Conservation (phyloP, 1,139 yeast genomes). For the Arxiozyma slooffiae region DNA sequence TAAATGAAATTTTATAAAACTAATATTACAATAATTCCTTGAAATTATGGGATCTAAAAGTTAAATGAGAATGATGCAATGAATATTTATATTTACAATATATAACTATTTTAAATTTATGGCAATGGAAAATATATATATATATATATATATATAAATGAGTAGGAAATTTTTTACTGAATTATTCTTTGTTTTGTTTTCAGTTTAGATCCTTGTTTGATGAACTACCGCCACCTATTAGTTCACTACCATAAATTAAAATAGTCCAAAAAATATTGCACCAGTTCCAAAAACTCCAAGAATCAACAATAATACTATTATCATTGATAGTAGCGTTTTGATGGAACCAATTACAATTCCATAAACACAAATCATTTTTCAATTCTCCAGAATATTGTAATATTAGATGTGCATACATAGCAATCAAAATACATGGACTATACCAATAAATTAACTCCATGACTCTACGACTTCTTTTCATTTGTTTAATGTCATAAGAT, state of each 20-base stretch:
- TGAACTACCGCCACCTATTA: conserved; percentile 22
- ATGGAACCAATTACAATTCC: conserved; percentile 40
- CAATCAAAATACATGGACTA: conserved; percentile 87
- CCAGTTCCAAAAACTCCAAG: conserved; percentile 98
- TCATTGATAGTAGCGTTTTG: background rate
- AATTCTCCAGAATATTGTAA: conserved; percentile 79
- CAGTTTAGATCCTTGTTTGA: conserved; percentile 2
- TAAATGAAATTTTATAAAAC: too few species aligned
- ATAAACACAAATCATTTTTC: conserved; percentile 45
- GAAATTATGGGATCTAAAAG: background rate
- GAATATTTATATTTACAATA: background rate
- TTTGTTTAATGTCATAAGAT: conserved; percentile 14
- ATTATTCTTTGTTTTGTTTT: background rate
- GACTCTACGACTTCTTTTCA: conserved; percentile 32
- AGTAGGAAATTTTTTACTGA: too few species aligned
- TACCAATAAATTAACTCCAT: conserved; percentile 68
- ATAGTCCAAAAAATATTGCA: conserved; percentile 74
- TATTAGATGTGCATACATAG: conserved; percentile 88
- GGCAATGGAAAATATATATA: too few species aligned
- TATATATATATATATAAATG: too few species aligned
- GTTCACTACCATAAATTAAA: conserved; percentile 68
- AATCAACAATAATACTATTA: conserved; percentile 43
- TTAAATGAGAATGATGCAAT: background rate
- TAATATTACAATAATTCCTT: background rate
- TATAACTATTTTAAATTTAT: background rate